A percentile compares a stretch with the other conserved stretches of the same genome.
Conservation (phyloP, 441 rosid genomes). For the Biscutella auriculata region DNA sequence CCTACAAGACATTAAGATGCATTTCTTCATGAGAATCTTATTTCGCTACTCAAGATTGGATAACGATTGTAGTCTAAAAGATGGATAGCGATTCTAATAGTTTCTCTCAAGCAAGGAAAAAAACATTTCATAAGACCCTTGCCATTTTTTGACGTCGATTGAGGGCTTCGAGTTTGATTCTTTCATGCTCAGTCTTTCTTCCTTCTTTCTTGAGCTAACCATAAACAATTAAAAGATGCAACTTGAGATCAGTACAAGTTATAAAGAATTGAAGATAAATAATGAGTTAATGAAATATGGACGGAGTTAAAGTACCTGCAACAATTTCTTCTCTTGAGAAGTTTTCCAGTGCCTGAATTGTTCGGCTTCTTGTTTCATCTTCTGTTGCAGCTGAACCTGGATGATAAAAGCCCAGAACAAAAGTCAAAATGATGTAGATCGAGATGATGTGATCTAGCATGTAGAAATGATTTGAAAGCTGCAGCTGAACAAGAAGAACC, state of each 20-base stretch:
- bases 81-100: not conserved
- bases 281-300: too few species aligned
- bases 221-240: not conserved
- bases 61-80: too few species aligned
- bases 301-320: constrained; percentile 73
- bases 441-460: not conserved
- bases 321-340: constrained; percentile 74
- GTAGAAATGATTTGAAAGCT: too few species aligned
- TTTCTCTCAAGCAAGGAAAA: not conserved
- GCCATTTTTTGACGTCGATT: constrained; percentile 58
- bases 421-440: not conserved
- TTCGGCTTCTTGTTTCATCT: constrained; percentile 87
- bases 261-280: not conserved
- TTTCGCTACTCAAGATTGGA: not conserved
- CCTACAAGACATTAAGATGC: constrained; percentile 31
- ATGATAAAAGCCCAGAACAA: constrained; percentile 11
- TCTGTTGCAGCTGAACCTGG: constrained; percentile 85
- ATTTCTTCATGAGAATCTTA: not conserved
- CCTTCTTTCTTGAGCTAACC: constrained; percentile 61
- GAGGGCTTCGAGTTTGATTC: constrained; percentile 52
- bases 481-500: too few species aligned
- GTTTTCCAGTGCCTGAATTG: constrained; percentile 94
- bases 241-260: not conserved
- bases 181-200: constrained; percentile 54
- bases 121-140: not conserved